A percentile compares a stretch with the other conserved stretches of the same genome.
Evolutionary conservation across 2,329 filamentous ascomycete genomes (phyloP).

Genomic region (Ascosphaera pollenicola): DNA sequence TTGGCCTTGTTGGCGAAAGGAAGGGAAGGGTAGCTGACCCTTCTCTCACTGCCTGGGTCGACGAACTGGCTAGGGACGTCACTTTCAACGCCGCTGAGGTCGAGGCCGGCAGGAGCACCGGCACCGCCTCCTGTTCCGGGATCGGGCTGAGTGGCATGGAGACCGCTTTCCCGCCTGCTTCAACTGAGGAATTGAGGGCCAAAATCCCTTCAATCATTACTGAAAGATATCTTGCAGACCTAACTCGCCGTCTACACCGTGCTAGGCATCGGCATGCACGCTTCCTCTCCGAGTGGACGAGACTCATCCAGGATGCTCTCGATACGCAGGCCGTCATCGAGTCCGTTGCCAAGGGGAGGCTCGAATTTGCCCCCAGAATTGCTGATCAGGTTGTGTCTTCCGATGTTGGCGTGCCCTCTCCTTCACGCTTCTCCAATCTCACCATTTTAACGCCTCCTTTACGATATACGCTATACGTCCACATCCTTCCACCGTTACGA

Average conservation of each 20-base stretch:
- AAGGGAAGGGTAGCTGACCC: conserved; percentile 58
- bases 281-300: conserved; percentile 71
- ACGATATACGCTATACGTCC: conserved; percentile 55
- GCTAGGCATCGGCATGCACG: conserved; percentile 65
- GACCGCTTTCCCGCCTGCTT: conserved; percentile 16
- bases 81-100: no score
- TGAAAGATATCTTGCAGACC: conserved; percentile 73
- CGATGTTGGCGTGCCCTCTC: conserved; percentile 25
- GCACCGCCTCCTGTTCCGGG: no score
- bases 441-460: conserved; percentile 58
- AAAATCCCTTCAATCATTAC: conserved; percentile 64
- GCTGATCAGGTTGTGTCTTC: conserved; percentile 33
- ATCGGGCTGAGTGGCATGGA: no score
- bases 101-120: no score
- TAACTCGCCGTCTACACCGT: conserved; percentile 61
- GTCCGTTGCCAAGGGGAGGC: conserved; percentile 54
- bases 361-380: conserved; percentile 47
- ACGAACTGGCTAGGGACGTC: conserved; percentile 65
- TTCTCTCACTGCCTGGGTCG: conserved; percentile 82
- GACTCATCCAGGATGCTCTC: conserved; percentile 49
- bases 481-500: conserved; percentile 46
- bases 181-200: conserved; percentile 17
- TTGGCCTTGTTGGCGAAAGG: no score
- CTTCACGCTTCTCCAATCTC: background rate
- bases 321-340: conserved; percentile 66